Percentiles rank a stretch among this genome's conserved stretches.
Conservation (phyloP, 257 asterid genomes). For the Salvia splendens region DNA sequence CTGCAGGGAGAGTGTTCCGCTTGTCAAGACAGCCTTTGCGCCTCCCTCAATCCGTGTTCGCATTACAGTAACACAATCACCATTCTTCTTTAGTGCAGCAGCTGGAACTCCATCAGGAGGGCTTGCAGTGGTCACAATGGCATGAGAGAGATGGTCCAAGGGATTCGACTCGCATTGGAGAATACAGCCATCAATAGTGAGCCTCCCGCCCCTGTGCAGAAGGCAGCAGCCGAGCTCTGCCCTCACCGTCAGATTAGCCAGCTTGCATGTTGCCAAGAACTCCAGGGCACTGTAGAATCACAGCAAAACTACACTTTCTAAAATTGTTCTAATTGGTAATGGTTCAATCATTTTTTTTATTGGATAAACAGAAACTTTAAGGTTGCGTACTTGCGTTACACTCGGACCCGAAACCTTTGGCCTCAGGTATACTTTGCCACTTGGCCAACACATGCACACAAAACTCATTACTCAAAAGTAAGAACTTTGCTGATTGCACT, state of each 20-base stretch:
- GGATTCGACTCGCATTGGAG: slow-evolving; percentile 94
- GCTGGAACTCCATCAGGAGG: slow-evolving; percentile 43
- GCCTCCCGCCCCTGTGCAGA: slow-evolving; percentile 91
- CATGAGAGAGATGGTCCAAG: slow-evolving; percentile 90
- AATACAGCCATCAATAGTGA: slow-evolving; percentile 81
- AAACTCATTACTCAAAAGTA: too few relatives aligned
- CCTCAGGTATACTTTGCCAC: too few relatives aligned
- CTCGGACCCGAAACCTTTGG: too few relatives aligned
- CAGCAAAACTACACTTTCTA: slow-evolving; percentile 24
- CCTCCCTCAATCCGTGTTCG: slow-evolving; percentile 93
- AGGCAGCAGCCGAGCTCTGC: slow-evolving; percentile 97
- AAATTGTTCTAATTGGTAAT: not conserved
- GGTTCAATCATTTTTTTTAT: too few relatives aligned
- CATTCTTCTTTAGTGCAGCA: slow-evolving; percentile 35
- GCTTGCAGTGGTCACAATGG: slow-evolving; percentile 85
- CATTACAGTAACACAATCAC: slow-evolving; percentile 65
- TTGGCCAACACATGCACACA: too few relatives aligned
- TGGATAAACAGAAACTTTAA: too few relatives aligned
- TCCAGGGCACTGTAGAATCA: slow-evolving; percentile 77
- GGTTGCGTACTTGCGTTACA: too few relatives aligned
- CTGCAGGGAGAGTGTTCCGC: slow-evolving; percentile 79
- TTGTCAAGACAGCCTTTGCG: slow-evolving; percentile 87
- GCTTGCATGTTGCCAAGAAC: slow-evolving; percentile 79
- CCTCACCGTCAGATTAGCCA: slow-evolving; percentile 88
- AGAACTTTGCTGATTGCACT: too few relatives aligned